These are phyloP conservation scores for Caryopteris hybrid DNA, from an alignment of 305 asterid species.

Conservation along the genomic window DNA sequence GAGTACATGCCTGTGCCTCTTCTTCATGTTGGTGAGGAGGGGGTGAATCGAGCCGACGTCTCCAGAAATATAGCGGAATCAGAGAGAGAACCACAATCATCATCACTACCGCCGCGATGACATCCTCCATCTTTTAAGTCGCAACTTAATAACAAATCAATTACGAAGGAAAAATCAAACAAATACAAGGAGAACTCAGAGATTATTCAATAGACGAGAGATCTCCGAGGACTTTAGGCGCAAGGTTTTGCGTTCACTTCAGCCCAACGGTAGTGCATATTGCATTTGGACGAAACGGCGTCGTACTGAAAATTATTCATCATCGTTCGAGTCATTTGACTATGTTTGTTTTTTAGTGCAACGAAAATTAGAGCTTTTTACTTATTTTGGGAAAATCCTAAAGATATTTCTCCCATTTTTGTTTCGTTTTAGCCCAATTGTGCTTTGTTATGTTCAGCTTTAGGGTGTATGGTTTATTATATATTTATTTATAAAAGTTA, in stretches of 20 bases:
- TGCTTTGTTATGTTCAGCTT: too few species aligned
- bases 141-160: background rate
- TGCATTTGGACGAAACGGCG: too few species aligned
- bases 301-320: background rate
- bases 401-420: too few species aligned
- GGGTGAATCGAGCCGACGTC: slow-evolving; percentile 59
- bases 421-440: too few species aligned
- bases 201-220: background rate
- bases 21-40: slow-evolving; percentile 50
- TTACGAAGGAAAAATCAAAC: background rate
- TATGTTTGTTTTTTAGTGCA: too few species aligned
- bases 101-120: slow-evolving; percentile 56
- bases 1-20: slow-evolving; percentile 59
- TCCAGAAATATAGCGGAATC: slow-evolving; percentile 92
- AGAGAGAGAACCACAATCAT: slow-evolving; percentile 61
- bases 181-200: background rate
- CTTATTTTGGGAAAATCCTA: too few species aligned
- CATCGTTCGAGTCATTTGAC: background rate
- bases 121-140: slow-evolving; percentile 62
- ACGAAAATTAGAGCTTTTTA: too few species aligned
- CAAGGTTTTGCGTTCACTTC: background rate
- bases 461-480: too few species aligned
- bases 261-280: background rate
- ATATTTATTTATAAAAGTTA: too few species aligned
- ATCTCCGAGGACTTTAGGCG: slow-evolving; percentile 3